phyloP scores from a whole-genome alignment of 176 grass and related monocot species.

The Eremochloa ophiuroides region DNA sequence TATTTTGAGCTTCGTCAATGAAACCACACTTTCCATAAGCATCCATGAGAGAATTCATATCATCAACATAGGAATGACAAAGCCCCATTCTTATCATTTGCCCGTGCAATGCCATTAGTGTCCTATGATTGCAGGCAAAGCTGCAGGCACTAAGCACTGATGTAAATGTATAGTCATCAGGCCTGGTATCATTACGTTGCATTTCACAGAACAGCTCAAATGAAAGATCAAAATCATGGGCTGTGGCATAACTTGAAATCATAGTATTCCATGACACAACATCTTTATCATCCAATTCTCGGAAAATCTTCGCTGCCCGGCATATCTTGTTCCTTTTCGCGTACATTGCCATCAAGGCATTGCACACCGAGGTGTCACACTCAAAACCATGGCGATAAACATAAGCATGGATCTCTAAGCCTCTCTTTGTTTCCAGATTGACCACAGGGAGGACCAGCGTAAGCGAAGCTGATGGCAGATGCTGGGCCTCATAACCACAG shows the following conservation, averaged over 20 bases:
- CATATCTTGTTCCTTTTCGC: slow-evolving; percentile 22
- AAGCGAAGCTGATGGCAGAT: slow-evolving; percentile 33
- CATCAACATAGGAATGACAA: slow-evolving; percentile 26
- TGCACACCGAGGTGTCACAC: slow-evolving; percentile 35
- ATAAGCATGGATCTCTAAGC: slow-evolving; percentile 64
- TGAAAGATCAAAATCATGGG: slow-evolving; percentile 28
- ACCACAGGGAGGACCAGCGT: slow-evolving; percentile 43
- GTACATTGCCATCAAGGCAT: slow-evolving; percentile 68
- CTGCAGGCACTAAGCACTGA: slow-evolving; percentile 39
- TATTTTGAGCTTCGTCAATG: slow-evolving; percentile 32
- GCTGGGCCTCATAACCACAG: slow-evolving; percentile 27
- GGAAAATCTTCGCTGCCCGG: slow-evolving; percentile 36
- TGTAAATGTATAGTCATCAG: slow-evolving; percentile 53
- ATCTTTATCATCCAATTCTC: slow-evolving; percentile 27
- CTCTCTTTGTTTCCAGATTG: slow-evolving; percentile 20
- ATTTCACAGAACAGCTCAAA: slow-evolving; percentile 49
- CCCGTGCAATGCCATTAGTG: slow-evolving; percentile 37
- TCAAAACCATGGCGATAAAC: slow-evolving; percentile 43
- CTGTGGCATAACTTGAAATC: slow-evolving; percentile 26
- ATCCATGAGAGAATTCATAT: slow-evolving; percentile 48
- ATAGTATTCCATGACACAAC: slow-evolving; percentile 52
- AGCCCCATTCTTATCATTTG: slow-evolving; percentile 44
- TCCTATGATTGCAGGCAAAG: slow-evolving; percentile 34
- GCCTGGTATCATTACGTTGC: slow-evolving; percentile 28
- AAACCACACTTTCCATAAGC: slow-evolving; percentile 61